Conservation (phyloP, 208 protist species). For the Giardia duodenalis region DNA sequence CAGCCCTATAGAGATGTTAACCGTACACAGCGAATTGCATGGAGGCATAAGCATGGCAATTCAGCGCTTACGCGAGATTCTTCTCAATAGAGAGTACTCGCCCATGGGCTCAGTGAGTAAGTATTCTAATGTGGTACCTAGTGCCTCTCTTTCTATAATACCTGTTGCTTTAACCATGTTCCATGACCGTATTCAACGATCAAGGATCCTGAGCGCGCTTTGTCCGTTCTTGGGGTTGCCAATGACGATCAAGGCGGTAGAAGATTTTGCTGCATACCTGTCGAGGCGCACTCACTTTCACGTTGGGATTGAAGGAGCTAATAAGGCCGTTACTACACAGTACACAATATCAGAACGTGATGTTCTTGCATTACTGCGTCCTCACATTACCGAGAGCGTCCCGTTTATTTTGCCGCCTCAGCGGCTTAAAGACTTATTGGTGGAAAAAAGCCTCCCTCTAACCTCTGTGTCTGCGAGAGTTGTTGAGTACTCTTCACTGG, state of each 20-base stretch:
- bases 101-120: neutral
- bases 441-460: no score
- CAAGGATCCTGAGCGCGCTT: neutral
- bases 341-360: neutral
- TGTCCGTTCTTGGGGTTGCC: neutral
- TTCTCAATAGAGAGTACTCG: neutral
- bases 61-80: neutral
- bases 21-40: neutral
- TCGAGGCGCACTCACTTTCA: neutral
- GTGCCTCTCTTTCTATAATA: neutral
- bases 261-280: neutral
- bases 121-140: neutral
- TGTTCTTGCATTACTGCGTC: no score
- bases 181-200: neutral
- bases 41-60: neutral
- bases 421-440: no score
- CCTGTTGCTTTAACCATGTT: neutral
- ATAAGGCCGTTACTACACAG: neutral
- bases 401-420: no score
- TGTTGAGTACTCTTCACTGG: no score
- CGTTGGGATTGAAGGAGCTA: neutral
- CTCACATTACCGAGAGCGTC: no score
- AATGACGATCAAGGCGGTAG: neutral
- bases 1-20: neutral
- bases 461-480: no score